Evolutionary conservation across 495 filamentous ascomycete genomes (phyloP).

Genomic region (Astrocystis sublimbata): DNA sequence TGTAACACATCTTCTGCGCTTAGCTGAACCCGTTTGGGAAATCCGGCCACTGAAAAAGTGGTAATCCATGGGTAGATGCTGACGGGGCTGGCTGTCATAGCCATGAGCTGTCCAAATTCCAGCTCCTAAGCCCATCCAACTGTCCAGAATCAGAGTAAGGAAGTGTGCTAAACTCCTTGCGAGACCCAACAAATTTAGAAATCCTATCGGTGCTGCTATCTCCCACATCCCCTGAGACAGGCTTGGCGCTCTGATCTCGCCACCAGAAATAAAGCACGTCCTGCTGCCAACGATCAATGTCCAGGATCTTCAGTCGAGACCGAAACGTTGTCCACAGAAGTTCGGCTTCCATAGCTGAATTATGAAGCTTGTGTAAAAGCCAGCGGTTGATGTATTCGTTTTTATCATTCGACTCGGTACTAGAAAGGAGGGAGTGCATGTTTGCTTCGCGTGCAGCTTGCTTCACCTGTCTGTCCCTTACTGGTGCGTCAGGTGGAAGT

Average conservation of each 20-base stretch:
- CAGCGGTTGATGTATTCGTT: conserved; percentile 49
- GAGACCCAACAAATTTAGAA: conserved; percentile 15
- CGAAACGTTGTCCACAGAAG: conserved; percentile 42
- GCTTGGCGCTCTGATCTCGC: conserved; percentile 37
- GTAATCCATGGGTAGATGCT: not conserved
- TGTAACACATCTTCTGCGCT: not conserved
- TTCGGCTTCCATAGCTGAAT: conserved; percentile 46
- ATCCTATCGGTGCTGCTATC: conserved; percentile 23
- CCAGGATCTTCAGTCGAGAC: conserved; percentile 35
- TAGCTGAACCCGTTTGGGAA: not conserved
- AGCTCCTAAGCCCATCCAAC: conserved; percentile 5
- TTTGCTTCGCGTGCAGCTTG: conserved; percentile 32
- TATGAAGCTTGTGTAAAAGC: conserved; percentile 48
- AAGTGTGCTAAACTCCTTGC: not conserved
- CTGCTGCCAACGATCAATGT: conserved; percentile 46
- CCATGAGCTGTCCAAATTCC: conserved; percentile 16
- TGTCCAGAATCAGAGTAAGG: conserved; percentile 11
- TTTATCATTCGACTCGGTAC: conserved; percentile 31
- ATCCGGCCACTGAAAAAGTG: not conserved
- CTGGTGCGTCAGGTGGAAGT: conserved; percentile 20
- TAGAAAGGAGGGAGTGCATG: conserved; percentile 27
- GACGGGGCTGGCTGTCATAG: not conserved
- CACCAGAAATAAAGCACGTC: conserved; percentile 49
- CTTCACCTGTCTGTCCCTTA: conserved; percentile 23
- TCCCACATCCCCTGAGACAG: conserved; percentile 23